Evolutionary conservation across 106 monocot genomes (phyloP), one percentile per base, ranked within the genome.

Genomic region (Allium cepa): DNA sequence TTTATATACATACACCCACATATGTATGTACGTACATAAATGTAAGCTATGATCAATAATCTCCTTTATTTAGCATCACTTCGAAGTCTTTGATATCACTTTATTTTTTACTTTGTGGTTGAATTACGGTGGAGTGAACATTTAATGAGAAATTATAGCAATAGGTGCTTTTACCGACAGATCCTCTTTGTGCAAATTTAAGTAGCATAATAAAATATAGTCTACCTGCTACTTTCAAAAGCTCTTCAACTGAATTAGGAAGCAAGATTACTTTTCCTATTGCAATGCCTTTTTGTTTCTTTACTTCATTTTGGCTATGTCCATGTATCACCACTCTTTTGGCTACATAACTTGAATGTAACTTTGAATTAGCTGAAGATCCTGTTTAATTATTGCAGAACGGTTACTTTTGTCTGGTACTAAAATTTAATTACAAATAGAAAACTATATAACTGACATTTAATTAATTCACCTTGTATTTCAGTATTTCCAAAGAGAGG

Each of bases 191-290:
- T 22, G 22, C 36, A 36, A 36, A 36, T 36, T 36, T 36, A 36
- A 36, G 36, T 36, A 1, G 5, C 5, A 36, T 36, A 5, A 36
- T 36, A 36, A 36, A 36, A 36, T 2, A 4, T 2, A 4, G 36
- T 36, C 36, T 76, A 88, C 88, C 88, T 84, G 83, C 88, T 28
- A 88, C 18, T 71, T 76, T 76, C 9, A 84, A 66, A 15, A 88
- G 72, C 49, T 81, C 88, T 59, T 79, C 83, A 64, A 88, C 68
- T 10, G 88, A 80, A 52, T 79, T 75, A 59, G 88, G 84, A 28
- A 88, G 76, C 59, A 56, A 64, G 45, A 84, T 60, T 15, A 88
- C 71, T 76, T 84, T 88, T 10, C 76, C 73, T 17, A 47, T 26
- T 22, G 14, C 1, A 18, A 48, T 55, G 56, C 57, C 57, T 68